A percentile compares a stretch with the other conserved stretches of the same genome.
Evolutionary conservation across 208 protist species (phyloP).

Genomic region (Porcisia hertigi): DNA sequence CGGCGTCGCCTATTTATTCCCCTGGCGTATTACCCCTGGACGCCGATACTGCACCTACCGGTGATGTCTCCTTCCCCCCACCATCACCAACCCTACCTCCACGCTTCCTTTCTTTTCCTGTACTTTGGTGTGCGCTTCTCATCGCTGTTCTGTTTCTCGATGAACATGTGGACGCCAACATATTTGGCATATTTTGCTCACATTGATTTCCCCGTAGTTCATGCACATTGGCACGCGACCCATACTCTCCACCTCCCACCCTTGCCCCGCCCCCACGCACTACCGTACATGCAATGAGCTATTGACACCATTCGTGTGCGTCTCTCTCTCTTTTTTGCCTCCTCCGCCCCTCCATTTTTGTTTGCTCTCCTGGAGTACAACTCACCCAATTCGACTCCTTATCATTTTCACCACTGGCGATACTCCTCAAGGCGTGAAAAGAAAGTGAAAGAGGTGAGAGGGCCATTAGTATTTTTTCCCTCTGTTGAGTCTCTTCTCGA

Average conservation of each 20-base stretch:
- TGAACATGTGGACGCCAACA: neutral
- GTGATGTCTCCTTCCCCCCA: neutral
- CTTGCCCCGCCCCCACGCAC: no score
- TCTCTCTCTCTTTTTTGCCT: neutral
- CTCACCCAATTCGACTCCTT: no score
- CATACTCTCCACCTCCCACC: neutral
- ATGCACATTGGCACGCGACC: neutral
- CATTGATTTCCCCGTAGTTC: neutral
- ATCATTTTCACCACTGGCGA: neutral
- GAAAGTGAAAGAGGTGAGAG: no score
- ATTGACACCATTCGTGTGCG: neutral
- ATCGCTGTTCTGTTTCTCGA: neutral
- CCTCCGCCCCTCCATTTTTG: neutral
- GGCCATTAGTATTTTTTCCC: no score
- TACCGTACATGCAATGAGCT: neutral
- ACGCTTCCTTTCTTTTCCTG: neutral
- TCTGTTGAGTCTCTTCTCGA: neutral
- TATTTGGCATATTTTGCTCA: neutral
- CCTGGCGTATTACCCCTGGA: neutral
- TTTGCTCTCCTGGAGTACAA: no score
- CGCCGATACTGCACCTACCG: neutral
- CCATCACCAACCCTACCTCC: neutral
- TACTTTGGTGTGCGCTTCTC: neutral
- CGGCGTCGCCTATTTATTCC: neutral
- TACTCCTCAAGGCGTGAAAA: neutral